Conservation (phyloP, 768 basidiomycete genomes). For the Lanmaoa pseudosensibilis region DNA sequence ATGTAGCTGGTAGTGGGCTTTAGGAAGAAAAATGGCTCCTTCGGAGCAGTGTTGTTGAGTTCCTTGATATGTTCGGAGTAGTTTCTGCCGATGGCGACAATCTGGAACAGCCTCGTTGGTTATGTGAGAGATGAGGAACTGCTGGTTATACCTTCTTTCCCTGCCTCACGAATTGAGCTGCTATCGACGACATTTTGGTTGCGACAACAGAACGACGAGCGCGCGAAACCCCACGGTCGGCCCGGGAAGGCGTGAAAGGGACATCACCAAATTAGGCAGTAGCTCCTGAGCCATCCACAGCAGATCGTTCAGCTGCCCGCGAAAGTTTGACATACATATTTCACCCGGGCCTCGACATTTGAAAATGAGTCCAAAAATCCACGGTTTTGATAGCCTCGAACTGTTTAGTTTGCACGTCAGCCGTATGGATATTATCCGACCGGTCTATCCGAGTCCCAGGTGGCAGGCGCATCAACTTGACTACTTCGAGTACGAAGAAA, state of each 20-base stretch:
- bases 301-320: not conserved
- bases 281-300: not conserved
- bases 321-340: not conserved
- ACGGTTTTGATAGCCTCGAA: not conserved
- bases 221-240: not conserved
- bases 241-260: not conserved
- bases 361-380: not conserved
- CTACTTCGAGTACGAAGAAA: not conserved
- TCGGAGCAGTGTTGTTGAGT: slow-evolving; percentile 78
- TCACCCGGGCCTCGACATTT: not conserved
- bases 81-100: slow-evolving; percentile 95
- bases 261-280: not conserved
- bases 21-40: slow-evolving; percentile 97
- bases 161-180: slow-evolving; percentile 42
- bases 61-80: slow-evolving; percentile 92
- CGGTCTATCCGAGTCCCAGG: too few relatives aligned
- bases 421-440: not conserved
- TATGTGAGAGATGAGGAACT: not conserved
- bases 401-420: not conserved
- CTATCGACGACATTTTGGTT: slow-evolving; percentile 32
- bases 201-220: not conserved
- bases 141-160: slow-evolving; percentile 44
- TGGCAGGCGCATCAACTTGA: not conserved
- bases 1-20: slow-evolving; percentile 95
- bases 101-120: slow-evolving; percentile 42